Percentiles rank a stretch among this genome's conserved stretches.
Conservation (phyloP, 1,284 basidiomycete genomes). For the Pseudozyma pruni region DNA sequence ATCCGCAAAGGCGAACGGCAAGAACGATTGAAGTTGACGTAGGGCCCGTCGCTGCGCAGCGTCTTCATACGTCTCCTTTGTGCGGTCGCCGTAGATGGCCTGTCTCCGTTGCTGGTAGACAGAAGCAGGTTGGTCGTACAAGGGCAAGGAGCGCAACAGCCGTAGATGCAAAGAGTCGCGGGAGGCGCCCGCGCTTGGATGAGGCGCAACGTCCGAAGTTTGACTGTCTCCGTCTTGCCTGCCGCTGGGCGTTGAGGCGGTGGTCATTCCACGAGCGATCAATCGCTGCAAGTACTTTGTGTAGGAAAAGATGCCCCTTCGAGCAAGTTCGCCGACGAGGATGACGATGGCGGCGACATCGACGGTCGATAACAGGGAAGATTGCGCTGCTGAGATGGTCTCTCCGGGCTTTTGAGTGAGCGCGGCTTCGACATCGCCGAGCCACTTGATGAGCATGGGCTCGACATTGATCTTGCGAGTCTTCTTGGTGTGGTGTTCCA, state of each 20-base stretch:
- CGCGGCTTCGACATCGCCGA: slow-evolving; percentile 70
- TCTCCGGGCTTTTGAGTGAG: slow-evolving; percentile 3
- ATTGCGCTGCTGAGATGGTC: not conserved
- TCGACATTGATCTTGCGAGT: slow-evolving; percentile 67
- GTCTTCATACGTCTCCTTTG: slow-evolving; percentile 64
- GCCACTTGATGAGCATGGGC: slow-evolving; percentile 79
- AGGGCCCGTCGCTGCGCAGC: slow-evolving; percentile 59
- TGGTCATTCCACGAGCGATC: slow-evolving; percentile 76
- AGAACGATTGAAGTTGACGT: slow-evolving; percentile 47
- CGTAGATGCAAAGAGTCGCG: slow-evolving; percentile 50
- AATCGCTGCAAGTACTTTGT: slow-evolving; percentile 84
- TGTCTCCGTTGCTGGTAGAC: slow-evolving; percentile 56
- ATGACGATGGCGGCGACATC: slow-evolving; percentile 73
- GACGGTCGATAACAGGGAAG: slow-evolving; percentile 14
- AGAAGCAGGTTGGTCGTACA: slow-evolving; percentile 43
- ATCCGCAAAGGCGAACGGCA: slow-evolving; percentile 37
- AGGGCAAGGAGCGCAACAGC: slow-evolving; percentile 58
- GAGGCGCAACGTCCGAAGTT: not conserved
- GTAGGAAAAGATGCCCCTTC: slow-evolving; percentile 82
- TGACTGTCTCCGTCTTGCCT: not conserved
- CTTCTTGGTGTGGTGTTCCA: slow-evolving; percentile 33
- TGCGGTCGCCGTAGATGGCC: slow-evolving; percentile 63
- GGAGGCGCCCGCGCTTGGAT: slow-evolving; percentile 3
- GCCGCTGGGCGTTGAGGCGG: slow-evolving; percentile 5
- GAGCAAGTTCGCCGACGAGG: slow-evolving; percentile 82